phyloP scores from a whole-genome alignment of 768 basidiomycete species.

The Tulasnella sp. region DNA sequence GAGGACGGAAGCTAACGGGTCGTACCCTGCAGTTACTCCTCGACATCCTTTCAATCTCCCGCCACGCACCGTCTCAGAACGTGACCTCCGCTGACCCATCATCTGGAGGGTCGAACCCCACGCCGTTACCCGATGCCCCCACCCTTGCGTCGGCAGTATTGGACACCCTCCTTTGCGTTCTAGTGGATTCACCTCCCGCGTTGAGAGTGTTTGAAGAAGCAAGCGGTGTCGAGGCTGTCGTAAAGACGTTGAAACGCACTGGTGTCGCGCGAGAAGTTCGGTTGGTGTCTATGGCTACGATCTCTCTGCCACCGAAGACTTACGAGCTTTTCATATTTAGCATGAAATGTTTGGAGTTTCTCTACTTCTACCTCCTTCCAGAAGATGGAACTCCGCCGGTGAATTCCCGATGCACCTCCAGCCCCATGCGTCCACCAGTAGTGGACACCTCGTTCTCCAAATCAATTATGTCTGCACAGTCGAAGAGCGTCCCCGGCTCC shows the following conservation, averaged over 20 bases:
- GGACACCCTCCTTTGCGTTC: conserved; percentile 76
- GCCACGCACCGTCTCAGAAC: conserved; percentile 44
- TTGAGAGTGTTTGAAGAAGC: conserved; percentile 71
- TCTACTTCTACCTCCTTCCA: conserved; percentile 91
- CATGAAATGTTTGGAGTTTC: conserved; percentile 92
- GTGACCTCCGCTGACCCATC: not conserved
- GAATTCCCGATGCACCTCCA: not conserved
- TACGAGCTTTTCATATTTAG: conserved; percentile 35
- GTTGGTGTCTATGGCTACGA: conserved; percentile 34
- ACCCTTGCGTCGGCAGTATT: conserved; percentile 62
- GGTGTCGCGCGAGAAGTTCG: conserved; percentile 81
- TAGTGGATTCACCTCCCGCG: conserved; percentile 77
- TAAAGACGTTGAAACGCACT: conserved; percentile 80
- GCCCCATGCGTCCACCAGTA: conserved; percentile 2
- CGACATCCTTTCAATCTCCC: conserved; percentile 60
- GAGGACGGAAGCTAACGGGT: not conserved
- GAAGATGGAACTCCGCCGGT: conserved; percentile 42
- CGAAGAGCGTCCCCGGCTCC: conserved; percentile 16
- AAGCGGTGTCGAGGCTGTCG: conserved; percentile 70
- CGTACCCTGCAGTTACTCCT: conserved; percentile 50
- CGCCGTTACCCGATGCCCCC: conserved; percentile 25
- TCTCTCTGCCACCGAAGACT: not conserved
- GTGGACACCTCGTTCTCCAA: not conserved
- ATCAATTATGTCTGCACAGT: not conserved
- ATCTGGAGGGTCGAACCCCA: not conserved